Conservation (phyloP, 108 stramenopile genomes). For the Cyclotella cryptica region DNA sequence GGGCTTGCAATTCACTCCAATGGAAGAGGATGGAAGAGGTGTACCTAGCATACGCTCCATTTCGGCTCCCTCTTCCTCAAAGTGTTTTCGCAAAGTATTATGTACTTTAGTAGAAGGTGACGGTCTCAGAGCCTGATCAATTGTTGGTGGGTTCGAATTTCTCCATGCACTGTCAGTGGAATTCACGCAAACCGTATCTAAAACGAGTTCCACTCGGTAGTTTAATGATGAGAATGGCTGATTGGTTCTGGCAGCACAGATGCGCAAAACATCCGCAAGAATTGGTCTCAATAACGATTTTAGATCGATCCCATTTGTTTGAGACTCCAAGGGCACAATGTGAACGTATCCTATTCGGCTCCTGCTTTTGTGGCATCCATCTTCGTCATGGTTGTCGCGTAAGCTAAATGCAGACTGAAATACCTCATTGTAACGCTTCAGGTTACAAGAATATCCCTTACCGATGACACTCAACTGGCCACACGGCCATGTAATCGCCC, state of each 20-base stretch:
- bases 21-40: too few relatives aligned
- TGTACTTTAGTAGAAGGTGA: conserved; percentile 16
- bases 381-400: neutral
- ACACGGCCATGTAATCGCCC: conserved; percentile 76
- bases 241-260: conserved; percentile 21
- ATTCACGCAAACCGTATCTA: conserved; percentile 13
- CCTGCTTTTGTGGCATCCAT: neutral
- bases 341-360: conserved; percentile 35
- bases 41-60: neutral
- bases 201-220: conserved; percentile 9
- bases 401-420: conserved; percentile 32
- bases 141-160: conserved; percentile 26
- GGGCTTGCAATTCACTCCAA: too few relatives aligned
- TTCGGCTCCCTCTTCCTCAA: conserved; percentile 12
- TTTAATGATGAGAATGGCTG: conserved; percentile 2
- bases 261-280: conserved; percentile 20
- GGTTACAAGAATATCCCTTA: conserved; percentile 50
- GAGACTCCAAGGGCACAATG: conserved; percentile 31
- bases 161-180: neutral
- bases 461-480: conserved; percentile 68
- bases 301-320: conserved; percentile 16
- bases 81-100: conserved; percentile 5
- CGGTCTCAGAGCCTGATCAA: neutral
- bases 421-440: conserved; percentile 57
- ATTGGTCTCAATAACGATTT: conserved; percentile 16